These are phyloP conservation scores for Plantago ovata DNA, from an alignment of 257 asterid species.

Conservation along the genomic window DNA sequence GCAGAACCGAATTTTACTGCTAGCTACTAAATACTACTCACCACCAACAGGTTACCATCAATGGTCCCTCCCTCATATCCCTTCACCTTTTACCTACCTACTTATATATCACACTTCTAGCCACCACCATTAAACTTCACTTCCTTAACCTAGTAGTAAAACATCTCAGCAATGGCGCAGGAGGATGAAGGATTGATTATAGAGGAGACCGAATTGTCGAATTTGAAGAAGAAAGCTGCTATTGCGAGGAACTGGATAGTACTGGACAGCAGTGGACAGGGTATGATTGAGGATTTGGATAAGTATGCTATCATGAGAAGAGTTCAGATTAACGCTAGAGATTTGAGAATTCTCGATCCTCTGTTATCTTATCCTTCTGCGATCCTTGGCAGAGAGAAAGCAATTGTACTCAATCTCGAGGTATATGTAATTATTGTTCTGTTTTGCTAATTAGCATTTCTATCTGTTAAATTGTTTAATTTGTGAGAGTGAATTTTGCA, in stretches of 20 bases:
- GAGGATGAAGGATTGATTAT: constrained; percentile 29
- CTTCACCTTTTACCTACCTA: too few species aligned
- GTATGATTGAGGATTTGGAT: constrained; percentile 69
- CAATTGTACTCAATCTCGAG: constrained; percentile 87
- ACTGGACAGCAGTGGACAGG: constrained; percentile 56
- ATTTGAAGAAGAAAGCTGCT: constrained; percentile 43
- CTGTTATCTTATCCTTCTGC: constrained; percentile 87
- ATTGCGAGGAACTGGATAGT: constrained; percentile 70
- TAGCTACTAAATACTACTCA: too few species aligned
- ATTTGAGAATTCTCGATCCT: constrained; percentile 87
- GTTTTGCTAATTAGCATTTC: background rate
- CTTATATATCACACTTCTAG: too few species aligned
- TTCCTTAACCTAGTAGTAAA: too few species aligned
- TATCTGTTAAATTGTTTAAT: background rate
- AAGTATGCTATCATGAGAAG: constrained; percentile 70
- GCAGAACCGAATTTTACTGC: background rate
- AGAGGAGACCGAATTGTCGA: constrained; percentile 31
- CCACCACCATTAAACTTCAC: too few species aligned
- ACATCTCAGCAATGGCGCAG: constrained; percentile 25
- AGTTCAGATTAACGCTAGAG: constrained; percentile 75
- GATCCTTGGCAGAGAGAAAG: constrained; percentile 73
- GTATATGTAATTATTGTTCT: constrained; percentile 20
- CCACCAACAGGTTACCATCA: constrained; percentile 17
- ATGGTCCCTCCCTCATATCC: constrained; percentile 21
- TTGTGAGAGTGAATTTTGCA: constrained; percentile 26